Evolutionary conservation across 164 flowering plant genomes (phyloP), one percentile per base, ranked within the genome.

Genomic region (Umbellularia californica): DNA sequence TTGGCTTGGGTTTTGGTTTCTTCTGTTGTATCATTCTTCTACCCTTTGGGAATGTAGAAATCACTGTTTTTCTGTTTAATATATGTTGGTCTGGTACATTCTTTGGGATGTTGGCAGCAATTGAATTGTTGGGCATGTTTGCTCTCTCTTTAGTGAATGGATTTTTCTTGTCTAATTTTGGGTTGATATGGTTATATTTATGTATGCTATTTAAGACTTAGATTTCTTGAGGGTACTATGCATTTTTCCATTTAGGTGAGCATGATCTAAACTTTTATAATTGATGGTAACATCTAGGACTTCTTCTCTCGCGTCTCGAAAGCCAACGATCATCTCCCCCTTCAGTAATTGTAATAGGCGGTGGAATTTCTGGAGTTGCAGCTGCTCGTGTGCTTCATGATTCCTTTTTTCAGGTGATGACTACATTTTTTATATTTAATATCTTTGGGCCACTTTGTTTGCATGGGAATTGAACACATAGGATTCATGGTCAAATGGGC

Each of bases 291-390:
- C 75, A 50, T 58, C 20, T 73, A 93, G 98, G 86, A 28, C 66
- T 80, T 6, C 74, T 84, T 64, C 62, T 79, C 19, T 83, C 88
- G 13, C 81, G 70, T 17, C 23, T 82, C 74, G 88, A 84, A 77
- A 81, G 83, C 72, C 81, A 50, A 73, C 85, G 78, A 63, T 47
- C 65, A 66, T 78, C 87, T 19, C 69, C 72, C 14, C 94, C 97
- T 70, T 79, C 93, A n/a, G 98, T 92, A 64, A 89, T 94, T 78
- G 97, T 94, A 20, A 85, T 94, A 72, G 98, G 98, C 67, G 95
- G 88, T 35, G 98, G 98, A 66, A 91, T 94, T 76, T 94, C 97
- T 1, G 98, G 98, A 27, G 74, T 90, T 47, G 90, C 96, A 70
- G 98, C 98, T 71, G 96, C 98, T 0, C 88, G 88, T 33, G 72